Base-by-base conservation (phyloP, 352 stramenopile genomes). In the Pythium guiyangense region DNA sequence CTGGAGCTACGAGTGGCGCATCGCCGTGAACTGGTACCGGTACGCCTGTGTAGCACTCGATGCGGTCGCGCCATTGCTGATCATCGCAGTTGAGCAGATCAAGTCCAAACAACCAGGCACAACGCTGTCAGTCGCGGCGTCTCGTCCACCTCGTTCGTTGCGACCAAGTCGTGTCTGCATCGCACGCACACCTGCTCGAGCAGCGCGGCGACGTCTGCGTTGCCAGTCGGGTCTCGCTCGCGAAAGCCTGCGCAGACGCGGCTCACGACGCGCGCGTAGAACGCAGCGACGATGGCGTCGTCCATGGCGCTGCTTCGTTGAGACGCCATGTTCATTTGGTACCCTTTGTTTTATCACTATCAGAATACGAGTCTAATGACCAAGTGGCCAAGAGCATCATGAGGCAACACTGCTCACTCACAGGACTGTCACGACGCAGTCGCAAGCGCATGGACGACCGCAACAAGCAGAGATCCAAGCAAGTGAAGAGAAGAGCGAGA, bases 241-340 rank as follows among this genome's bases (percentile, higher is more conserved):
- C 48, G 55, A 44, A 84, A 84, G 9, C 62, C 62, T 45, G 57
- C 52, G 49, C 76, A 87, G 45, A 87, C 76, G 45, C 79, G 76
- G n/a, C 61, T 58, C 45, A 89, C 81, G 17, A 87, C 71, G 42
- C 76, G 76, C 52, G 69, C 52, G 56, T 89, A 89, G 54, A 89
- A 82, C 26, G 65, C 74, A 34, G 70, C 66, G 9, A 87, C 34
- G 17, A 15, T n/a, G 12, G 49, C 63, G 49, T 67, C 69, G 18
- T 69, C 53, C 17, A 34, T 40, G 11, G n/a, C 12, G 31, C 43
- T 50, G 40, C 50, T 47, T 2, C n/a, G 48, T 8, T 54, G 6
- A 12, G 8, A 26, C 37, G n/a, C 3, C 39, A 26, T 37, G 17
- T 31, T 45, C 34, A 35, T 47, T 15, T 55, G 18, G 22, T 10